Conservation (phyloP, 768 basidiomycete genomes). For the Gyrodon lividus region DNA sequence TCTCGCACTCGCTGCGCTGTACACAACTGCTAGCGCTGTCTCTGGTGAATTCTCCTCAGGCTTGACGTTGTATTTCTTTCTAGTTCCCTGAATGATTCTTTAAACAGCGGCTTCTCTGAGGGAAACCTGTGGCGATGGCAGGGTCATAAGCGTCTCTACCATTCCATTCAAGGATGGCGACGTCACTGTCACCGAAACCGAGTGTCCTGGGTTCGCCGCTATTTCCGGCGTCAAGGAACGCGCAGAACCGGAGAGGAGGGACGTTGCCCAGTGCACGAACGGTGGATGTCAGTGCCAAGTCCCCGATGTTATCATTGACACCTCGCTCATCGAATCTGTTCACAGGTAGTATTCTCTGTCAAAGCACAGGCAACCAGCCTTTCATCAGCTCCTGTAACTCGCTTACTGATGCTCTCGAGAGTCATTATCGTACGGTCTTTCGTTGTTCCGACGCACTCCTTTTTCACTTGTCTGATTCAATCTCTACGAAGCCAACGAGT, state of each 20-base stretch:
- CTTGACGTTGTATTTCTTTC: neutral
- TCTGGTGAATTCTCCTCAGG: neutral
- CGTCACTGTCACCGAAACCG: slow-evolving; percentile 1
- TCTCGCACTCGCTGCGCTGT: neutral
- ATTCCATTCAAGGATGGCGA: neutral
- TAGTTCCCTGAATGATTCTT: neutral
- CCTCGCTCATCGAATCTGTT: neutral
- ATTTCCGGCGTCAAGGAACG: neutral
- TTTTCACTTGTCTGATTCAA: neutral
- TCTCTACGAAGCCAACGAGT: neutral
- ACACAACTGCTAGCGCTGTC: neutral
- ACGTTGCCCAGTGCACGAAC: neutral
- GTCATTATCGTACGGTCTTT: neutral
- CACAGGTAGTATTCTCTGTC: neutral
- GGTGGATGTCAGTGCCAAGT: neutral
- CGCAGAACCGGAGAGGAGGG: neutral
- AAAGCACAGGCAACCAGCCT: neutral
- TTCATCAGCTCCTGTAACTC: neutral
- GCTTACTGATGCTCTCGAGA: neutral
- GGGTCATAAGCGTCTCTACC: neutral
- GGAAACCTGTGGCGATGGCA: neutral
- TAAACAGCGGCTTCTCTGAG: neutral
- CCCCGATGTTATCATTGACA: no score
- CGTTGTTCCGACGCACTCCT: neutral
- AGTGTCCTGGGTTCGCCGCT: neutral